Conservation (phyloP, 805 yeast genomes). For the Metschnikowia henanensis region DNA sequence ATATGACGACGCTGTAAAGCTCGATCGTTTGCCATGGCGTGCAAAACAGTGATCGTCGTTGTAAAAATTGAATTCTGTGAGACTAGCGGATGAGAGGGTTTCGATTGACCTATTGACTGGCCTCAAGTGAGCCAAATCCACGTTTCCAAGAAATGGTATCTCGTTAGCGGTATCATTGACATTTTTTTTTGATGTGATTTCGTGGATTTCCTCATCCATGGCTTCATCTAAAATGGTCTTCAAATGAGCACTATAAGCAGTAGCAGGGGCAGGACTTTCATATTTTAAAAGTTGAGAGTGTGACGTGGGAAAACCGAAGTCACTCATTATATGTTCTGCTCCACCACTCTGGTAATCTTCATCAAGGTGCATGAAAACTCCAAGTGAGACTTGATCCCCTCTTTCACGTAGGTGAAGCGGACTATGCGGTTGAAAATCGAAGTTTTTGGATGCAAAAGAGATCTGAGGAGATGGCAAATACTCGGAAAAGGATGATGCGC, state of each 20-base stretch:
- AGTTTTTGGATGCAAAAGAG: constrained; percentile 2
- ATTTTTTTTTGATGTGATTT: background rate
- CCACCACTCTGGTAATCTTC: too few species aligned
- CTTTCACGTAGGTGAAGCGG: background rate
- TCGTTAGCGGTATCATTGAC: background rate
- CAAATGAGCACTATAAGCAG: too few species aligned
- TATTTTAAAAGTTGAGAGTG: too few species aligned
- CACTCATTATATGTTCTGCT: too few species aligned
- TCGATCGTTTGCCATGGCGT: background rate
- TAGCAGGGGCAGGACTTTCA: too few species aligned
- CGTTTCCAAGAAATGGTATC: constrained; percentile 6
- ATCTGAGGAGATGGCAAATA: constrained; percentile 29
- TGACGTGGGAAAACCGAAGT: too few species aligned
- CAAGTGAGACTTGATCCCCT: background rate
- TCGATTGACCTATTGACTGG: constrained; percentile 35
- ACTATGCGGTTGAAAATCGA: background rate
- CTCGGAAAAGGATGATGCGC: constrained; percentile 28
- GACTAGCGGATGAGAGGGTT: constrained; percentile 25
- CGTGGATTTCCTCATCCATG: background rate
- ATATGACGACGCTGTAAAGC: background rate
- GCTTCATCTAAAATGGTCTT: too few species aligned
- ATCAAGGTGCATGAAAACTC: background rate
- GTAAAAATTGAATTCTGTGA: background rate
- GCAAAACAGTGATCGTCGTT: too few species aligned
- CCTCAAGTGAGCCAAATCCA: constrained; percentile 25